phyloP scores from a whole-genome alignment of 805 yeast species.

The Peterozyma toletana region DNA sequence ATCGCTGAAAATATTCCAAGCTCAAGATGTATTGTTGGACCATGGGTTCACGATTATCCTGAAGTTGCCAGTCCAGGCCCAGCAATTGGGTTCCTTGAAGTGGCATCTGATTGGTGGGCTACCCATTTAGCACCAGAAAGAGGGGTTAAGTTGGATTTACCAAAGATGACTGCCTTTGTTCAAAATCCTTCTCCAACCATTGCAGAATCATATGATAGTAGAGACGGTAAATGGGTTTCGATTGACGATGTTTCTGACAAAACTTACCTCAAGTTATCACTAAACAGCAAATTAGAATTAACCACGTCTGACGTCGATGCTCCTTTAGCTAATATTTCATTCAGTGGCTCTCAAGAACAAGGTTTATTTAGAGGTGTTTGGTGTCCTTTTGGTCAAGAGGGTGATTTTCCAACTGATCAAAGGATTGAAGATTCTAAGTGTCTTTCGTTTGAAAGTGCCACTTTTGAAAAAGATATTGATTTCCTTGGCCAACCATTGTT shows the following conservation, averaged over 20 bases:
- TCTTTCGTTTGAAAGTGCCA: conserved; percentile 25
- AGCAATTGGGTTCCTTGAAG: conserved; percentile 34
- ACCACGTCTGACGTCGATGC: neutral
- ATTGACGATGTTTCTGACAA: conserved; percentile 12
- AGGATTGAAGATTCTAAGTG: conserved; percentile 33
- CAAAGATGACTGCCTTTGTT: conserved; percentile 30
- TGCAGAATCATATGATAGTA: conserved; percentile 25
- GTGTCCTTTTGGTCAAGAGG: conserved; percentile 39
- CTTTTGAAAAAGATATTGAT: conserved; percentile 15
- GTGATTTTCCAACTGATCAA: conserved; percentile 40
- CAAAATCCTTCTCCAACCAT: conserved; percentile 32
- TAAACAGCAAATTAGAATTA: conserved; percentile 10
- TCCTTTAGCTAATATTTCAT: conserved; percentile 8
- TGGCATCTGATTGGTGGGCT: conserved; percentile 32
- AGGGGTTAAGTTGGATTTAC: conserved; percentile 19
- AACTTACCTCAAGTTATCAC: conserved; percentile 4
- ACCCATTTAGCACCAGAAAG: conserved; percentile 26
- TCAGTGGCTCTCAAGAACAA: conserved; percentile 29
- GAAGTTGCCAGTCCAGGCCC: conserved; percentile 40
- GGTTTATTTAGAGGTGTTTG: conserved; percentile 37
- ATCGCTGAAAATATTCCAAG: conserved; percentile 33
- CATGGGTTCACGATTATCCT: conserved; percentile 44
- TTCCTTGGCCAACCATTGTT: conserved; percentile 31
- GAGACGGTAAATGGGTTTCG: conserved; percentile 35
- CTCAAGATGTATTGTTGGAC: conserved; percentile 34